Evolutionary conservation across 192 early-diverging fungal genomes (phyloP), one percentile per base, ranked within the genome.

Genomic region (Backusella tuberculispora): DNA sequence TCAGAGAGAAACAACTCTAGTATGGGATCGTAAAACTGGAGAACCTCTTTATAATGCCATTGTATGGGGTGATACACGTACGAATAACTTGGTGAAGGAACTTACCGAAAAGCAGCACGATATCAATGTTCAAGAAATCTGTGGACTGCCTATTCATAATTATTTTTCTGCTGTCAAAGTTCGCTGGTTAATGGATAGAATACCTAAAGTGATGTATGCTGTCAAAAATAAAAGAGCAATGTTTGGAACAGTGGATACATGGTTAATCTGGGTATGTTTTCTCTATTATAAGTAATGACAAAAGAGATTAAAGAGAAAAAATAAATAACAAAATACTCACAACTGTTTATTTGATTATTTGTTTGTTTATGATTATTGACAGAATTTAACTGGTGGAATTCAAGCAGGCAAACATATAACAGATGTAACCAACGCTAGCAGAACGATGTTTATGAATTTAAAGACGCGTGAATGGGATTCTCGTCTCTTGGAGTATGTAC

Each of bases 391-490:
- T 1, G 97, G 97, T 65, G 92, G 91, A 37, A 74, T 78, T 17
- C 67, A 91, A 43, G 89, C 87, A 6, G 93, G 93, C 17, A 79
- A 89, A 43, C 94, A 95, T 82, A 86, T 94, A 19, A 97, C 97
- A 0, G 97, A 98, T 74, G 94, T 97, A 21, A 95, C 96, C 43
- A 98, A 98, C 80, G 97, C 97, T 21, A 92, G 90, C 72, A 90
- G 97, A 47, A 98, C 97, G 1, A 96, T 97, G 95, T 87, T 98
- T 21, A 95, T 98, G 96, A 92, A 97, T 76, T 80, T 98, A 60
- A 83, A 90, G 47, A 89, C 89, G 19, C 86, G 94, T 47, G 66
- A 90, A 66, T 98, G 97, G 97, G 93, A 92, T 85, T 80, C 87
- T 14, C 84, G 93, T 72, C 81, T 88, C 63, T 83, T 91, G 56